Conservation (phyloP, 2,329 filamentous ascomycete species). For the Aspergillus quadrilineatus region DNA sequence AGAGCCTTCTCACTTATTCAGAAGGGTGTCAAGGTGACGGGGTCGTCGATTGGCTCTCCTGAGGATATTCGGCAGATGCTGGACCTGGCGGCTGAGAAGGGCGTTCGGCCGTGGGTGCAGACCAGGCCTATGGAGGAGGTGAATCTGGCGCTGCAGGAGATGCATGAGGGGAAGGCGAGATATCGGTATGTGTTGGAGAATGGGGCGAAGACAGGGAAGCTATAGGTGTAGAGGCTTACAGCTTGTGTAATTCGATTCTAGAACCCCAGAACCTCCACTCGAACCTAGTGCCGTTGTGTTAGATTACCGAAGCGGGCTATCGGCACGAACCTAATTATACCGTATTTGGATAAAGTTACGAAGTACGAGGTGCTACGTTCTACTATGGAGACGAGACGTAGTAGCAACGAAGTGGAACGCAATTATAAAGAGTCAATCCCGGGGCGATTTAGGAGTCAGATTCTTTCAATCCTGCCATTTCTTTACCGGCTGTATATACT, state of each 20-base stretch:
- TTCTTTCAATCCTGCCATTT: not conserved
- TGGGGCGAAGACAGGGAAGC: conserved; percentile 29
- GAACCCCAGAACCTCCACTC: not conserved
- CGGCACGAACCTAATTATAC: not conserved
- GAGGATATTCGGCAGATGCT: conserved; percentile 48
- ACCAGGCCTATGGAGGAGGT: conserved; percentile 43
- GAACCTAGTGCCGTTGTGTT: not conserved
- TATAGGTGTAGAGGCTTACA: conserved; percentile 20
- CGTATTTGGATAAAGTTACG: conserved; percentile 19
- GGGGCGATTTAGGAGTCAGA: not conserved
- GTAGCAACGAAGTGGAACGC: not conserved
- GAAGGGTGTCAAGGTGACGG: conserved; percentile 56
- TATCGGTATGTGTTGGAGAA: conserved; percentile 50
- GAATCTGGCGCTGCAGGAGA: conserved; percentile 45
- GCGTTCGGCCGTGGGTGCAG: conserved; percentile 45
- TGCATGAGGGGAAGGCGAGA: conserved; percentile 47
- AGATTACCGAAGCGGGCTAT: not conserved
- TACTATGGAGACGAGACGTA: not conserved
- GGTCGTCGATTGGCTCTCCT: conserved; percentile 46
- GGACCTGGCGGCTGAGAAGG: conserved; percentile 42
- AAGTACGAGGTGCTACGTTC: conserved; percentile 16
- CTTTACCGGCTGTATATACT: not conserved
- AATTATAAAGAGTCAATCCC: not conserved
- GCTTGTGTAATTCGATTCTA: not conserved
- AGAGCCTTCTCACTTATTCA: conserved; percentile 59